Evolutionary conservation across 805 yeast genomes (phyloP), one percentile per base, ranked within the genome.

Genomic region (Saturnispora silvae): DNA sequence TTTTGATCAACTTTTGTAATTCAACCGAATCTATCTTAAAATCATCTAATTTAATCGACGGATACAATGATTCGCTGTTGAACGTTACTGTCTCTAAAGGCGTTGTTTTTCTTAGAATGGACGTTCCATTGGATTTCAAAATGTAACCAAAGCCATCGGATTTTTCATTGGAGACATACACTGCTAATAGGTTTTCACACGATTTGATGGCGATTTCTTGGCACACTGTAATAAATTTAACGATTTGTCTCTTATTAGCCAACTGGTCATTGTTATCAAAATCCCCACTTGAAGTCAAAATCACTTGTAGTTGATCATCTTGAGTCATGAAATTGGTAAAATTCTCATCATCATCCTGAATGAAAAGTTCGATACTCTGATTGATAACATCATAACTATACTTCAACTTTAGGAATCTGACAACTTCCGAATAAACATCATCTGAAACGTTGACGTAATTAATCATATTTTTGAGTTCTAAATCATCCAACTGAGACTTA

Each of bases 141-240:
- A 65, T 43, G 10, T 53, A 44, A 3, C 64, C 32, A n/a, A 25
- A 10, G 7, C 28, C 28, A 25, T 25, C n/a, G 7, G 28, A 25
- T 25, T 6, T 7, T 25, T 13, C 10, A 28, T 49, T 49, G 3
- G 23, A 28, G 29, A 46, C 51, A 7, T 25, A 32, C 10, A 50
- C 53, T 5, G 42, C 37, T 14, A 33, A 16, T 5, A 41, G 18
- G 9, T 20, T 26, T 28, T 46, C 50, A 22, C 34, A 49, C 1
- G 75, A 60, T 41, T 70, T 78, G 41, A 68, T 70, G 4, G 28
- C 28, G 37, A 81, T 64, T 49, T 86, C 95, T 39, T 70, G 72
- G 51, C 94, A 78, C 19, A 86, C 62, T 2, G 82, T 67, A 40
- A 76, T 79, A 40, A 87, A 69, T 42, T 78, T 74, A 24, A 70